A percentile compares a stretch with the other conserved stretches of the same genome.
These are phyloP conservation scores for Candida frijolesensis DNA, from an alignment of 1,139 yeast genomes.

Conservation along the genomic window DNA sequence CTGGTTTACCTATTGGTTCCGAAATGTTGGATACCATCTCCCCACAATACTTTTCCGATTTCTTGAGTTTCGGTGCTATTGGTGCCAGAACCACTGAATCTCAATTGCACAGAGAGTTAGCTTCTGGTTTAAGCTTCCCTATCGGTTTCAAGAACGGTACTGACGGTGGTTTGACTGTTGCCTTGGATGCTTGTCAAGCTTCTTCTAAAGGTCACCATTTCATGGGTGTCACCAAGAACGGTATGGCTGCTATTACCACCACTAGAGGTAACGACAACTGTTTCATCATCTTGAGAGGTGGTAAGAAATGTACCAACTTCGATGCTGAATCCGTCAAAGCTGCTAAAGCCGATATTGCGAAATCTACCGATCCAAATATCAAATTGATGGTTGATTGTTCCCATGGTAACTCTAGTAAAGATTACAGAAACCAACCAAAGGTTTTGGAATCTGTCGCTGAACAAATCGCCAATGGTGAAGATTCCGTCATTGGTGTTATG, in stretches of 20 bases:
- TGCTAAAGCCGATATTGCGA: constrained; percentile 65
- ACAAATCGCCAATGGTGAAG: constrained; percentile 78
- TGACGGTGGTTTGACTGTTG: constrained; percentile 89
- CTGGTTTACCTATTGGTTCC: constrained; percentile 84
- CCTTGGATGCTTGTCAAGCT: constrained; percentile 91
- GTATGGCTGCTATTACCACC: constrained; percentile 92
- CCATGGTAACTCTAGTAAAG: constrained; percentile 91
- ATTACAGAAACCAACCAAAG: constrained; percentile 89
- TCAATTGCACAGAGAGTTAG: constrained; percentile 92
- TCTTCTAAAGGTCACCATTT: constrained; percentile 94
- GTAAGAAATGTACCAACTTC: constrained; percentile 87
- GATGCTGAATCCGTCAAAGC: constrained; percentile 72
- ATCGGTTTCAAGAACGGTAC: constrained; percentile 98
- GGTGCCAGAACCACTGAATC: constrained; percentile 99
- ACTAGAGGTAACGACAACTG: constrained; percentile 93
- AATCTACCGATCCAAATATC: constrained; percentile 57
- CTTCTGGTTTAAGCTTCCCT: constrained; percentile 95
- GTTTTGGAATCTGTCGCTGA: constrained; percentile 82
- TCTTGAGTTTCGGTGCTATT: constrained; percentile 92
- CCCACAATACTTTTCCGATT: constrained; percentile 89
- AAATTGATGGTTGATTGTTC: constrained; percentile 97
- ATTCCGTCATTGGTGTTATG: constrained; percentile 88
- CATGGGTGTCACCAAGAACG: constrained; percentile 82
- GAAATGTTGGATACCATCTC: constrained; percentile 98
- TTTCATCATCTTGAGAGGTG: constrained; percentile 93